phyloP scores from a whole-genome alignment of 73 alveolate genomes.

The Durusdinium trenchii region DNA sequence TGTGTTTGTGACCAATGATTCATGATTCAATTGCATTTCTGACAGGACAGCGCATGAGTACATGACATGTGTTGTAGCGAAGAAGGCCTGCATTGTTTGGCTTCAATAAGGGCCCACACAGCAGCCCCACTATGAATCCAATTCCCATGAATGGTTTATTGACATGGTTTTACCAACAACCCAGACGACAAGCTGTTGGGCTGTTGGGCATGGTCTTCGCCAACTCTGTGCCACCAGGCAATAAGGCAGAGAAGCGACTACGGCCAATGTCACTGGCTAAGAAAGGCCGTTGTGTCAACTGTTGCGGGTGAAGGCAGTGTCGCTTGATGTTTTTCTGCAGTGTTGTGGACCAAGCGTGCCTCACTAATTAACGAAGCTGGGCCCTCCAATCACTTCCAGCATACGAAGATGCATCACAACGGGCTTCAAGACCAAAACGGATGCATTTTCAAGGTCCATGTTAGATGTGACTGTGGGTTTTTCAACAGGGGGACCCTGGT shows the following conservation, averaged over 20 bases:
- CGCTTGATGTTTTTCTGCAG: neutral
- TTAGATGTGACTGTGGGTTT: neutral
- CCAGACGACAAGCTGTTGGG: neutral
- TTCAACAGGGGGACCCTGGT: too few relatives aligned
- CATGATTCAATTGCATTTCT: too few relatives aligned
- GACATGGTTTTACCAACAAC: neutral
- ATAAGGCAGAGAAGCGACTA: conserved; percentile 32
- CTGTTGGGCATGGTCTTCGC: neutral
- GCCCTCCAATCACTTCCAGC: too few relatives aligned
- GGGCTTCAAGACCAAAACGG: neutral
- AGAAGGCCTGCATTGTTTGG: neutral
- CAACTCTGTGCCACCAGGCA: conserved; percentile 4
- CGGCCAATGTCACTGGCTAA: conserved; percentile 15
- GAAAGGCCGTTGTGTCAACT: neutral
- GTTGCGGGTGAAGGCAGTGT: neutral
- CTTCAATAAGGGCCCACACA: neutral
- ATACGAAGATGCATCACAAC: too few relatives aligned
- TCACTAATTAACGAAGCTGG: neutral
- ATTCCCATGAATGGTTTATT: neutral
- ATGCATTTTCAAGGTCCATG: neutral
- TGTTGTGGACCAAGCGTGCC: too few relatives aligned
- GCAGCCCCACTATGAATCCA: neutral
- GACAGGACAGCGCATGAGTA: too few relatives aligned
- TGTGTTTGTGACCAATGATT: too few relatives aligned
- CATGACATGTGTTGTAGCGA: neutral